Base-by-base conservation (phyloP, 805 yeast genomes). In the Metschnikowia bowlesiae region DNA sequence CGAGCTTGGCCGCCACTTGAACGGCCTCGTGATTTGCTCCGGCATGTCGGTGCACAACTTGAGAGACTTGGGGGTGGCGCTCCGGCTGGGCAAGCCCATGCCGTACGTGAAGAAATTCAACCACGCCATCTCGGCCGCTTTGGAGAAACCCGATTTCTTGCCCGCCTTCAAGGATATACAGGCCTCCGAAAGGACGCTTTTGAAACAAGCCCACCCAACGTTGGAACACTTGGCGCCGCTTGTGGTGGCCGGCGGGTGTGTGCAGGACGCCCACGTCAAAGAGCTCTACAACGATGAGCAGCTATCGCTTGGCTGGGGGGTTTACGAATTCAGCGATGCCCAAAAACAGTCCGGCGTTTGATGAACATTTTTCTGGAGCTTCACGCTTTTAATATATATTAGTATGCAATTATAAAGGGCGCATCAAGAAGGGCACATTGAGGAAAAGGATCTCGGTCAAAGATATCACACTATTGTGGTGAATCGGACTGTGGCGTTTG, bases 1-100 rank as follows among this genome's bases (percentile, higher is more conserved):
- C 22, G 43, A 47, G n/a, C 48, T 39, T 10, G 46, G 39, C 14
- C 55, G 53, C 39, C 58, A 67, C 49, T 56, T 68, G 30, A 58
- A 58, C n/a, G 75, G 76, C 4, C 36, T 81, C 49, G 68, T 87
- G 2, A 63, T 87, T 4, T 77, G 82, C 48, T 84, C 91, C 0
- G 96, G 96, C 4, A 84, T 85, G 87, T 74, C 89, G 6, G 94
- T 86, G 22, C 95, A 87, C 65, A 88, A 87, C 60, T 71, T 87
- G 39, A 54, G 81, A 35, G 90, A 85, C 50, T 44, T 81, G 22
- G 71, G 80, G 1, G 28, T 31, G 18, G 54, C 60, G 2, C 42
- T 56, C 35, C 28, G 39, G 6, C 39, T 46, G 16, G 61, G 61
- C 10, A 45, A 39, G 28, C 54, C 51, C 6, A 63, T 72, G 41